phyloP scores from a whole-genome alignment of 2,329 filamentous ascomycete genomes.

The Colletotrichum sidae region DNA sequence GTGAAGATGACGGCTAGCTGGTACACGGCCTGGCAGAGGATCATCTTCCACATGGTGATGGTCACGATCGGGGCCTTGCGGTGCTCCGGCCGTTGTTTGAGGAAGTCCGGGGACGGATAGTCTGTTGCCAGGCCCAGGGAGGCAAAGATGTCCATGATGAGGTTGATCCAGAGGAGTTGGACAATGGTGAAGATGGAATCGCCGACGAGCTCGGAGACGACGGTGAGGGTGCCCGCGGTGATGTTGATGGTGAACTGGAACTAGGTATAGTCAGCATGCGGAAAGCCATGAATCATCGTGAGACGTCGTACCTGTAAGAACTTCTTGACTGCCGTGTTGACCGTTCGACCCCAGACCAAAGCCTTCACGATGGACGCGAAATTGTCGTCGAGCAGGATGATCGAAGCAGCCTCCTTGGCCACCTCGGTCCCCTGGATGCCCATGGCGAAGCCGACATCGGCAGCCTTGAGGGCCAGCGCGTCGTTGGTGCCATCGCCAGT shows the following conservation, averaged over 20 bases:
- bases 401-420: slow-evolving; percentile 71
- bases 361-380: slow-evolving; percentile 70
- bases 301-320: slow-evolving; percentile 63
- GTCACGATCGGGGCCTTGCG: slow-evolving; percentile 62
- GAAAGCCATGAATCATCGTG: background rate
- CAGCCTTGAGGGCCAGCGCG: slow-evolving; percentile 69
- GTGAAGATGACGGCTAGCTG: slow-evolving; percentile 74
- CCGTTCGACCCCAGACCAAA: slow-evolving; percentile 71
- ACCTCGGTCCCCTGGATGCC: slow-evolving; percentile 71
- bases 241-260: slow-evolving; percentile 73
- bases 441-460: slow-evolving; percentile 74
- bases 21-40: slow-evolving; percentile 78
- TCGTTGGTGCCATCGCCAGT: slow-evolving; percentile 75
- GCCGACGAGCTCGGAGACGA: slow-evolving; percentile 65
- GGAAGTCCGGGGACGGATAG: slow-evolving; percentile 49
- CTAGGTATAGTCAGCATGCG: slow-evolving; percentile 41
- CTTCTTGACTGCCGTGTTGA: slow-evolving; percentile 73
- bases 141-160: slow-evolving; percentile 71
- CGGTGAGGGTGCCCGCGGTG: slow-evolving; percentile 68
- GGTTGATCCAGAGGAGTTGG: slow-evolving; percentile 70
- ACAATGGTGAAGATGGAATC: slow-evolving; percentile 67
- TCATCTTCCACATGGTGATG: slow-evolving; percentile 86
- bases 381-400: slow-evolving; percentile 72
- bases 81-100: slow-evolving; percentile 47
- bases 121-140: slow-evolving; percentile 61